These are phyloP conservation scores for Penicillium nucicola DNA, from an alignment of 495 filamentous ascomycete species.

Conservation along the genomic window DNA sequence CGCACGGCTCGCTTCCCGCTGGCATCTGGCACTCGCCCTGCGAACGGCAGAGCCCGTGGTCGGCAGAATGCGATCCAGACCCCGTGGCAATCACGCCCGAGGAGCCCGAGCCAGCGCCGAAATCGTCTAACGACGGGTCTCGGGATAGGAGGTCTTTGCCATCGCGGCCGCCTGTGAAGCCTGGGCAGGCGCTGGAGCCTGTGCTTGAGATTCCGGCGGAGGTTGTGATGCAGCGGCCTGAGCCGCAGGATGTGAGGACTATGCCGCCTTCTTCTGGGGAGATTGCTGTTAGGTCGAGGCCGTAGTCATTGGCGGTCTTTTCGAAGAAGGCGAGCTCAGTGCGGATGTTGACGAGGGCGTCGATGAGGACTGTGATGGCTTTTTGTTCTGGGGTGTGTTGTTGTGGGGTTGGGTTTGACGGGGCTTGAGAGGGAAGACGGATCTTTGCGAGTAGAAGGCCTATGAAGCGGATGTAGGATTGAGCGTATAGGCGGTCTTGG, in stretches of 20 bases:
- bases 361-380: constrained; percentile 59
- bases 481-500: constrained; percentile 73
- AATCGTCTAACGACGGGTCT: neutral
- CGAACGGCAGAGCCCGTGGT: constrained; percentile 10
- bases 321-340: constrained; percentile 69
- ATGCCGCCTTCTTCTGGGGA: constrained; percentile 22
- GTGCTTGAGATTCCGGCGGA: constrained; percentile 17
- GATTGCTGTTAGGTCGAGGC: constrained; percentile 49
- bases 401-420: constrained; percentile 10
- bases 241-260: constrained; percentile 2
- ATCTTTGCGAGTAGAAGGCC: constrained; percentile 63
- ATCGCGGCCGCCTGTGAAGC: constrained; percentile 7
- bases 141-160: neutral
- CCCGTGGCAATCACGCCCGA: neutral
- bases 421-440: constrained; percentile 48
- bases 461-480: constrained; percentile 67
- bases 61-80: too few species aligned
- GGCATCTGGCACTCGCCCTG: constrained; percentile 28
- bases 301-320: constrained; percentile 58
- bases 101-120: neutral
- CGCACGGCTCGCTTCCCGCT: constrained; percentile 10
- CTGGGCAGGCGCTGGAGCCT: constrained; percentile 20
- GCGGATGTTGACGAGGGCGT: constrained; percentile 61
- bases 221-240: constrained; percentile 8
- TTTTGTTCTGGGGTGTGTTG: constrained; percentile 33